Evolutionary conservation across 169 alveolate species (phyloP).

Genomic region (Cryptosporidium tyzzeri): DNA sequence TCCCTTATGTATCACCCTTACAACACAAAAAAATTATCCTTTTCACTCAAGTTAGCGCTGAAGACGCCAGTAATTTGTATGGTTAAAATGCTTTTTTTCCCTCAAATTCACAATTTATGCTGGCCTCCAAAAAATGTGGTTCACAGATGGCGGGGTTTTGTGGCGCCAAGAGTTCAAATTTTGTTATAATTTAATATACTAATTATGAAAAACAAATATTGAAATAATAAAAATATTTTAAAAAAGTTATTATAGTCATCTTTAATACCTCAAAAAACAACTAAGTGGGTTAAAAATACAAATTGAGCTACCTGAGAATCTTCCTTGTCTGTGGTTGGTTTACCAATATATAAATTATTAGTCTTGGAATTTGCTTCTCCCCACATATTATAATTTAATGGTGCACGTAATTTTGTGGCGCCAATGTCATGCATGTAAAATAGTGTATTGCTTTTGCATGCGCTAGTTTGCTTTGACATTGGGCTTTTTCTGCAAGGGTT

Average conservation of each 20-base stretch:
- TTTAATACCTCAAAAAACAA: neutral
- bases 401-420: neutral
- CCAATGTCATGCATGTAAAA: neutral
- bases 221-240: neutral
- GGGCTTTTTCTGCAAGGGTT: neutral
- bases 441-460: neutral
- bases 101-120: slow-evolving; percentile 41
- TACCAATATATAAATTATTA: neutral
- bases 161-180: neutral
- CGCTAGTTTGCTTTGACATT: neutral
- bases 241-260: neutral
- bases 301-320: neutral
- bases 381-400: neutral
- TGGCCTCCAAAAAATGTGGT: slow-evolving; percentile 39
- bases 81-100: slow-evolving; percentile 38
- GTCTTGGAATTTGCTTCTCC: neutral
- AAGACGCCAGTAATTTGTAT: slow-evolving; percentile 60
- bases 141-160: slow-evolving; percentile 1
- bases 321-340: neutral
- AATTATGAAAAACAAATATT: no score
- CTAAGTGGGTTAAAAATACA: neutral
- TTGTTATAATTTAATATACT: neutral
- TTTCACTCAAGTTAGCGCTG: slow-evolving; percentile 53
- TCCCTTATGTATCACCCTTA: slow-evolving; percentile 11
- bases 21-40: slow-evolving; percentile 25